Percentiles rank a stretch among this genome's conserved stretches.
phyloP scores from a whole-genome alignment of 495 filamentous ascomycete genomes.

The Pseudotulostoma volvatum region DNA sequence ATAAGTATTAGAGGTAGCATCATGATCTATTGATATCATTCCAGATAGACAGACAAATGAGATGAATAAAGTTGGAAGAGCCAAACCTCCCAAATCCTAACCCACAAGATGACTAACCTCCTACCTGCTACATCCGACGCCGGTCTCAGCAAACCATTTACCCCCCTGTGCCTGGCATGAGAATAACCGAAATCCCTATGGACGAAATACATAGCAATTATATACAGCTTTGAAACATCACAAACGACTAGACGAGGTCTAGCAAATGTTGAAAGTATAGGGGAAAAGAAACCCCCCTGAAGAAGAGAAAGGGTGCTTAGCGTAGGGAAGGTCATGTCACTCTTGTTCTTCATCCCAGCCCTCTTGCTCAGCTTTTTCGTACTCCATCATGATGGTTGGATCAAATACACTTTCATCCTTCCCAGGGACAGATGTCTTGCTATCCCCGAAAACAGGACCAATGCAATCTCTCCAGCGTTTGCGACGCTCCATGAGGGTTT shows the following conservation, averaged over 20 bases:
- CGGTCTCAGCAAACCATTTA: too few species aligned
- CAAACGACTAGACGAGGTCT: constrained; percentile 2
- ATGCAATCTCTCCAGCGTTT: constrained; percentile 77
- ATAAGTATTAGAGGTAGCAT: too few species aligned
- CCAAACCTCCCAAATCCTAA: neutral
- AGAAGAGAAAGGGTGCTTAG: neutral
- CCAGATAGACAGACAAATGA: neutral
- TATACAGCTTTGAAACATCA: neutral
- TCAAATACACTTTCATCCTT: constrained; percentile 50
- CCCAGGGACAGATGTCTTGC: constrained; percentile 40
- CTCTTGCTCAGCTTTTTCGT: constrained; percentile 55
- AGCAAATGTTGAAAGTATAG: too few species aligned
- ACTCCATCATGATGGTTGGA: constrained; percentile 33
- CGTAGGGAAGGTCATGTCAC: too few species aligned
- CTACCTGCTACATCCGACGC: too few species aligned
- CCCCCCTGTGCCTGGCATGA: too few species aligned
- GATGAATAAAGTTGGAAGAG: neutral
- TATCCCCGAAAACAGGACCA: constrained; percentile 69
- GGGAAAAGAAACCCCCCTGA: too few species aligned
- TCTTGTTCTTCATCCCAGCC: constrained; percentile 60
- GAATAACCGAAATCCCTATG: too few species aligned
- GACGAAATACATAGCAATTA: neutral
- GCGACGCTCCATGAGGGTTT: constrained; percentile 76
- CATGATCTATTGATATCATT: too few species aligned
- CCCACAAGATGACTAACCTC: too few species aligned